phyloP scores from a whole-genome alignment of 2,329 filamentous ascomycete genomes.

The Sclerotinia borealis region DNA sequence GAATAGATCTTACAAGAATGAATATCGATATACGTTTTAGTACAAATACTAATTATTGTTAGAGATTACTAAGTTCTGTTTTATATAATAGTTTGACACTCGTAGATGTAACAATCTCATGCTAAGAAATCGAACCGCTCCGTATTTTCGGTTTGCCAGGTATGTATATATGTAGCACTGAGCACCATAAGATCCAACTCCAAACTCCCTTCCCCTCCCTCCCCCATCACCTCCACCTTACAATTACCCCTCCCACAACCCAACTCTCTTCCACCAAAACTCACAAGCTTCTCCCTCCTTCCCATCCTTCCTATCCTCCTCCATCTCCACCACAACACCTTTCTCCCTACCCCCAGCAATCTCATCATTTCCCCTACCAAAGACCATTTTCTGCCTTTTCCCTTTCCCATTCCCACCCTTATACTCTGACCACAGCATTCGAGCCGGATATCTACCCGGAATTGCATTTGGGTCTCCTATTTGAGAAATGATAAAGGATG shows the following conservation, averaged over 20 bases:
- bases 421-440: slow-evolving; percentile 13
- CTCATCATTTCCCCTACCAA: slow-evolving; percentile 56
- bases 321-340: slow-evolving; percentile 41
- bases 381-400: slow-evolving; percentile 37
- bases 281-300: slow-evolving; percentile 44
- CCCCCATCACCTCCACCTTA: neutral
- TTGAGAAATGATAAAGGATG: slow-evolving; percentile 25
- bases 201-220: neutral
- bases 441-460: slow-evolving; percentile 10
- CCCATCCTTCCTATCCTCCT: slow-evolving; percentile 31
- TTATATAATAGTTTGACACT: too few species aligned
- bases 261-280: slow-evolving; percentile 56
- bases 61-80: too few species aligned
- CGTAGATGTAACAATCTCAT: too few species aligned
- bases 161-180: too few species aligned
- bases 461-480: slow-evolving; percentile 30
- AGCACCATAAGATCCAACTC: neutral
- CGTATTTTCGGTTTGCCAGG: too few species aligned
- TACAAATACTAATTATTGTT: too few species aligned
- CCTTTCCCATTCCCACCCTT: slow-evolving; percentile 20
- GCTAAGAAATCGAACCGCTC: too few species aligned
- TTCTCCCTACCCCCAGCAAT: slow-evolving; percentile 32
- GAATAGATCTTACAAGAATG: too few species aligned
- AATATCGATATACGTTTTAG: too few species aligned
- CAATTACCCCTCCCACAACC: slow-evolving; percentile 30